A percentile compares a stretch with the other conserved stretches of the same genome.
phyloP scores from a whole-genome alignment of 345 rosid species.

The Brassica rapa region DNA sequence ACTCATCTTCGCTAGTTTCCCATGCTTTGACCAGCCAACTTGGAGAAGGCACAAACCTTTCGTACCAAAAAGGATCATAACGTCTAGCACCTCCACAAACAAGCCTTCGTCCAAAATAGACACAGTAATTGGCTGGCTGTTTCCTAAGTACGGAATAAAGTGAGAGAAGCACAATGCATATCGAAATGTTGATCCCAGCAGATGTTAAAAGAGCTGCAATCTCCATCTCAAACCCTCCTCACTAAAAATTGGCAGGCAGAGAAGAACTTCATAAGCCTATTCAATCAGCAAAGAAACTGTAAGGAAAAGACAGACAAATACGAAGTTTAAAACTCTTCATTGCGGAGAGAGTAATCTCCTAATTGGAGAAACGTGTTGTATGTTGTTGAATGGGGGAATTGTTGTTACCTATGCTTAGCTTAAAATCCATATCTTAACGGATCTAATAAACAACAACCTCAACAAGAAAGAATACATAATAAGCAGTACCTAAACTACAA shows the following conservation, averaged over 20 bases:
- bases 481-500: not conserved
- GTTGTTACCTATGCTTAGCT: not conserved
- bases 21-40: constrained; percentile 89
- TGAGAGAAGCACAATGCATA: constrained; percentile 61
- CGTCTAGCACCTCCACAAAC: constrained; percentile 42
- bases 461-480: not conserved
- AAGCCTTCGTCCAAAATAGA: constrained; percentile 73
- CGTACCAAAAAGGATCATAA: constrained; percentile 53
- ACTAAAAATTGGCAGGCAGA: constrained; percentile 26
- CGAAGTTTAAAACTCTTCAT: not conserved
- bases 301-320: not conserved
- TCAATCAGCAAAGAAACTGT: not conserved
- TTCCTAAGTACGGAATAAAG: constrained; percentile 83
- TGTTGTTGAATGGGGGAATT: no score
- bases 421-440: not conserved
- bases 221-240: constrained; percentile 54
- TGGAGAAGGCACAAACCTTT: constrained; percentile 86
- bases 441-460: not conserved
- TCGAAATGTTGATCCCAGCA: constrained; percentile 73
- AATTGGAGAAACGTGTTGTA: no score
- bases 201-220: constrained; percentile 79
- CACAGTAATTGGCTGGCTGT: constrained; percentile 70
- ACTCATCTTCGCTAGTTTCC: constrained; percentile 79
- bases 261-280: constrained; percentile 5
- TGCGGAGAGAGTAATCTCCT: no score